Conservation (phyloP, 352 stramenopile species). For the Phytophthora vignae region DNA sequence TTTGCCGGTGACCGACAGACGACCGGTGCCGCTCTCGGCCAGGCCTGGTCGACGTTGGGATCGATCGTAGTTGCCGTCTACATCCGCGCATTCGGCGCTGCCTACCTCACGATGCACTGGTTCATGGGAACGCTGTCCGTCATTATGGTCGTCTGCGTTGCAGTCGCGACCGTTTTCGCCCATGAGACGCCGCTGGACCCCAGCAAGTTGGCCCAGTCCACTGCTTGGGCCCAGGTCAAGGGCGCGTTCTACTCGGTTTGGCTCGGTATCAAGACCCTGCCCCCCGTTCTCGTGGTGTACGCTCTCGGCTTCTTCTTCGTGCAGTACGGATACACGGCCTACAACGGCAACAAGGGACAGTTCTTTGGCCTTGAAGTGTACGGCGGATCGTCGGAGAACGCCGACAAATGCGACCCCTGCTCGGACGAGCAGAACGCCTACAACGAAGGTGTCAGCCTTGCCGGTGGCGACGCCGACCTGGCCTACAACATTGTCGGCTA, state of each 20-base stretch:
- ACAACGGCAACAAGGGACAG: slow-evolving; percentile 57
- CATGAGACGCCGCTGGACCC: slow-evolving; percentile 45
- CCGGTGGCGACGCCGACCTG: slow-evolving; percentile 42
- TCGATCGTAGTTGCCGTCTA: slow-evolving; percentile 42
- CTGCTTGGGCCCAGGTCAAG: slow-evolving; percentile 25
- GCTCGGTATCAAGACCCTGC: slow-evolving; percentile 39
- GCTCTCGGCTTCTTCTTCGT: slow-evolving; percentile 41
- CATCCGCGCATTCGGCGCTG: slow-evolving; percentile 50
- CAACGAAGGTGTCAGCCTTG: slow-evolving; percentile 53
- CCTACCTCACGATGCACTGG: slow-evolving; percentile 40
- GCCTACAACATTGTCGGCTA: slow-evolving; percentile 54
- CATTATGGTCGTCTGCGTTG: slow-evolving; percentile 45
- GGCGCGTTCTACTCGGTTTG: slow-evolving; percentile 42
- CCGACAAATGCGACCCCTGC: slow-evolving; percentile 39
- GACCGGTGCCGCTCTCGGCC: slow-evolving; percentile 41
- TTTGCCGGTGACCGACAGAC: slow-evolving; percentile 60
- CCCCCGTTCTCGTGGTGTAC: slow-evolving; percentile 38
- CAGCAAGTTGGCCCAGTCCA: slow-evolving; percentile 18
- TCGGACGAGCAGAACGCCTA: slow-evolving; percentile 39
- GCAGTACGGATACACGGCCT: slow-evolving; percentile 51
- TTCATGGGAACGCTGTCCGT: slow-evolving; percentile 37
- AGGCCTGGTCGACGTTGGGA: slow-evolving; percentile 44
- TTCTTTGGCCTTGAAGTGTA: slow-evolving; percentile 57
- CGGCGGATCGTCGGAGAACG: slow-evolving; percentile 30
- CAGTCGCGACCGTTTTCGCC: slow-evolving; percentile 26